These are phyloP conservation scores for Epipyxis sp. DNA, from an alignment of 108 stramenopile genomes.

Conservation along the genomic window DNA sequence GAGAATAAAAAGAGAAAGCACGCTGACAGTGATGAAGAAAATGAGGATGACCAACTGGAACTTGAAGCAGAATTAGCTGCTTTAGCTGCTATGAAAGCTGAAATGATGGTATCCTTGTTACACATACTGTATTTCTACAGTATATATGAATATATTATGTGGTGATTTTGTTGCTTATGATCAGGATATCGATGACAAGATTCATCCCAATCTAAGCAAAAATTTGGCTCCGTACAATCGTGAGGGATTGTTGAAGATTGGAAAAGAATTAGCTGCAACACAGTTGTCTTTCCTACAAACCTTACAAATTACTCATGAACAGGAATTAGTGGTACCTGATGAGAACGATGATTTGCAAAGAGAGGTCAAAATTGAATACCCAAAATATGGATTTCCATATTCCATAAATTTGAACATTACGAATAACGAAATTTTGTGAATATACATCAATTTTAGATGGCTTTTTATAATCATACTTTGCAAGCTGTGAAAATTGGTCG, in stretches of 20 bases:
- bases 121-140: not conserved
- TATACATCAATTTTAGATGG: constrained; percentile 11
- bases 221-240: constrained; percentile 43
- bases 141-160: not conserved
- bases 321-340: constrained; percentile 58
- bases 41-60: constrained; percentile 15
- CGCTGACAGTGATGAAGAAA: not conserved
- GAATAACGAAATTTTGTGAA: not conserved
- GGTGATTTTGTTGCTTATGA: constrained; percentile 28
- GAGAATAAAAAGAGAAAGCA: no score
- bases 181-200: constrained; percentile 35
- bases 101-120: not conserved
- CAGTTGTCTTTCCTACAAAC: constrained; percentile 56
- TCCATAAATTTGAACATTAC: not conserved
- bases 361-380: constrained; percentile 70
- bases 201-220: constrained; percentile 30
- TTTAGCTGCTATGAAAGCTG: constrained; percentile 24
- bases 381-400: not conserved
- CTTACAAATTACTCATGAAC: constrained; percentile 42
- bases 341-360: constrained; percentile 94
- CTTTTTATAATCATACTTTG: constrained; percentile 80
- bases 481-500: constrained; percentile 75
- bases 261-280: not conserved
- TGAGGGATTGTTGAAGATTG: constrained; percentile 37
- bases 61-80: constrained; percentile 35